A percentile compares a stretch with the other conserved stretches of the same genome.
phyloP scores from a whole-genome alignment of 352 stramenopile genomes.

The Plasmopara muralis region DNA sequence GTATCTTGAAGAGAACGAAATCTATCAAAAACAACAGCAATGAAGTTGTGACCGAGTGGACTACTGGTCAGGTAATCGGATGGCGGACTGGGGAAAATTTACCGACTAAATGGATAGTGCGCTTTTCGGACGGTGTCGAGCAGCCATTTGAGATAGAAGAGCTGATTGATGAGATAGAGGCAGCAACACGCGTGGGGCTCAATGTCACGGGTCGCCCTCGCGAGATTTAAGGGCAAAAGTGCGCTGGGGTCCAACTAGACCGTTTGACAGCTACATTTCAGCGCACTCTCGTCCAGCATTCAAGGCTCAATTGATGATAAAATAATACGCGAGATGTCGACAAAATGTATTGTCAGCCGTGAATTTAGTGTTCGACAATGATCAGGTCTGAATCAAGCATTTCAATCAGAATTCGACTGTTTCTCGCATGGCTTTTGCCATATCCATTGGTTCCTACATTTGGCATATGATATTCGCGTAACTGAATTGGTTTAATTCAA shows the following conservation, averaged over 20 bases:
- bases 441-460: too few species aligned
- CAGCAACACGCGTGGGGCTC: slow-evolving; percentile 9
- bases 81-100: slow-evolving; percentile 12
- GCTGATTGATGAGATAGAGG: slow-evolving; percentile 19
- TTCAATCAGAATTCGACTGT: too few species aligned
- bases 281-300: too few species aligned
- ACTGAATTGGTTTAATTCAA: too few species aligned
- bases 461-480: too few species aligned
- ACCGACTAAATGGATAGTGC: slow-evolving; percentile 18
- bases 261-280: too few species aligned
- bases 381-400: too few species aligned
- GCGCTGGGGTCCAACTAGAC: neutral
- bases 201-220: slow-evolving; percentile 11
- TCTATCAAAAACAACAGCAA: slow-evolving; percentile 11
- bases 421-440: too few species aligned
- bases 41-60: slow-evolving; percentile 17
- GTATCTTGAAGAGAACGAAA: slow-evolving; percentile 15
- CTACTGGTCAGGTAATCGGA: slow-evolving; percentile 19
- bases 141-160: slow-evolving; percentile 12
- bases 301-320: too few species aligned
- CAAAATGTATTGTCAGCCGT: too few species aligned
- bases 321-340: too few species aligned
- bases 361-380: too few species aligned
- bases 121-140: slow-evolving; percentile 19
- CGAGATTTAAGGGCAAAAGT: slow-evolving; percentile 3